Conservation (phyloP, 306 rosid genomes). For the Mimosa pudica region DNA sequence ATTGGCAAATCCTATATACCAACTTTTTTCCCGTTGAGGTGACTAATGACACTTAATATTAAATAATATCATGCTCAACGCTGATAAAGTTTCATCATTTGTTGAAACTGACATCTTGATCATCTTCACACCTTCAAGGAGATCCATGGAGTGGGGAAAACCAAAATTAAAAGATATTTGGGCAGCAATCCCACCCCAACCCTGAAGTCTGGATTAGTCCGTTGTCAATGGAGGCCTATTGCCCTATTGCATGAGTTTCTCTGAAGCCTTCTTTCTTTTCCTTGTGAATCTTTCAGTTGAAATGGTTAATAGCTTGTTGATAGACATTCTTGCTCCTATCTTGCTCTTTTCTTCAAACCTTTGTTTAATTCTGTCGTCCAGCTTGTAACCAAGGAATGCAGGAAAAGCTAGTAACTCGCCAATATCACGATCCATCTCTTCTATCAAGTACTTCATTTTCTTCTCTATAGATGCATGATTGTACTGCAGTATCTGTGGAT, state of each 20-base stretch:
- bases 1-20: too few species aligned
- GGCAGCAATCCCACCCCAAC: too few species aligned
- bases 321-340: constrained; percentile 56
- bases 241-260: constrained; percentile 25
- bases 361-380: constrained; percentile 74
- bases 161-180: neutral
- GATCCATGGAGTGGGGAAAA: constrained; percentile 17
- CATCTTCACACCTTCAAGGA: constrained; percentile 15
- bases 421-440: constrained; percentile 71
- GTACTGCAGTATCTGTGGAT: constrained; percentile 81
- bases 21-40: too few species aligned
- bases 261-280: constrained; percentile 34
- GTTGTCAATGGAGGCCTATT: too few species aligned
- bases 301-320: constrained; percentile 68
- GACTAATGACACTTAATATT: too few species aligned
- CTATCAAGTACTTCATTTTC: constrained; percentile 74
- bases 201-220: too few species aligned
- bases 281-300: constrained; percentile 54
- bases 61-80: too few species aligned
- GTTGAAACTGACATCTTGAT: constrained; percentile 13
- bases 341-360: constrained; percentile 58
- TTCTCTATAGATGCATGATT: constrained; percentile 55
- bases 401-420: constrained; percentile 71
- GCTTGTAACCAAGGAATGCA: constrained; percentile 78
- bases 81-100: neutral